Conservation (phyloP, 768 basidiomycete genomes). For the Suillus brevipes region DNA sequence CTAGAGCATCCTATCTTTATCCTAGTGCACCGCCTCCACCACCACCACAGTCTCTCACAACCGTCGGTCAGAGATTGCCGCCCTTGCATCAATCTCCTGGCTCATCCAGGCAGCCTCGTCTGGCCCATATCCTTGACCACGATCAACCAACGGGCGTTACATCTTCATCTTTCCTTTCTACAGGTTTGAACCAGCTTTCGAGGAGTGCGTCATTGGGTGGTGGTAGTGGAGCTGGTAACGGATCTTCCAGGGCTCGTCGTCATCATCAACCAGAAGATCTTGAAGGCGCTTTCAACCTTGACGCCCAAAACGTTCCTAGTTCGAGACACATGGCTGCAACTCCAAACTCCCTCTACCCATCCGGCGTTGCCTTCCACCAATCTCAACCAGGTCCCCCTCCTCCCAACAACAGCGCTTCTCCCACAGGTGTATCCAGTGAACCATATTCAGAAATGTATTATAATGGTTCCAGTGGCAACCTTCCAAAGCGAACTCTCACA, state of each 20-base stretch:
- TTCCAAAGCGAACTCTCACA: slow-evolving; percentile 56
- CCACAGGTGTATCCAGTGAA: slow-evolving; percentile 38
- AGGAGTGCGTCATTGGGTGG: slow-evolving; percentile 67
- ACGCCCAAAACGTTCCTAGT: slow-evolving; percentile 23
- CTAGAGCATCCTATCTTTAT: slow-evolving; percentile 56
- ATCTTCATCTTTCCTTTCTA: slow-evolving; percentile 51
- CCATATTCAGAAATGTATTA: slow-evolving; percentile 64
- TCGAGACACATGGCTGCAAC: slow-evolving; percentile 29
- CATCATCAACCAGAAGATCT: slow-evolving; percentile 73
- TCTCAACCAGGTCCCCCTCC: slow-evolving; percentile 40
- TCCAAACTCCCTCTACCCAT: slow-evolving; percentile 54
- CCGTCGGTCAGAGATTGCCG: slow-evolving; percentile 47
- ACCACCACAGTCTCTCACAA: slow-evolving; percentile 45
- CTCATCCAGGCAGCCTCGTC: slow-evolving; percentile 56
- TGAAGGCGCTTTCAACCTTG: slow-evolving; percentile 50
- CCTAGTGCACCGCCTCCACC: slow-evolving; percentile 38
- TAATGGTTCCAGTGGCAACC: slow-evolving; percentile 45
- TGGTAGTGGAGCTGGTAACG: slow-evolving; percentile 38
- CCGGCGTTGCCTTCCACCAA: slow-evolving; percentile 60
- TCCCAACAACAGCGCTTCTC: slow-evolving; percentile 36
- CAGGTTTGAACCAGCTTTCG: slow-evolving; percentile 53
- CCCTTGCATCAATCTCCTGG: slow-evolving; percentile 48
- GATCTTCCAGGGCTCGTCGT: slow-evolving; percentile 52
- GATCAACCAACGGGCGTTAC: slow-evolving; percentile 49
- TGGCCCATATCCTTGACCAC: slow-evolving; percentile 67